phyloP scores from a whole-genome alignment of 176 grass and related monocot species.

The Oryza nivara region DNA sequence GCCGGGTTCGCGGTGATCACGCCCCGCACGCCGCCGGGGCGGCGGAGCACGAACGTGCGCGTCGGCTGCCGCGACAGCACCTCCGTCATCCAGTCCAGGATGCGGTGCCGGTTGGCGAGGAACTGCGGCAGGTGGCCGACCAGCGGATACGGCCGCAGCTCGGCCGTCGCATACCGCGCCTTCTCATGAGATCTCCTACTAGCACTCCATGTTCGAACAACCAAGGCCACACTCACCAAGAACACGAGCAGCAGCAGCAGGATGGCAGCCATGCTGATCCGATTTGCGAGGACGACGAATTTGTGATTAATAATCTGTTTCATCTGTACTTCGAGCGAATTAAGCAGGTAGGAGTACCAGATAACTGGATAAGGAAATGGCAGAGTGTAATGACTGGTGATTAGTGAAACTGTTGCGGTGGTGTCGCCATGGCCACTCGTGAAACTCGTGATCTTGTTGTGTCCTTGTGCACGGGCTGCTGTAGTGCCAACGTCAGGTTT shows the following conservation, averaged over 20 bases:
- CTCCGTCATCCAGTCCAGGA: constrained; percentile 60
- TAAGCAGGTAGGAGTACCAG: not conserved
- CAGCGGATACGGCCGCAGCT: constrained; percentile 55
- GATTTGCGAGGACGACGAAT: not conserved
- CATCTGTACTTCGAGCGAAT: not conserved
- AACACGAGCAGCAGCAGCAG: constrained; percentile 28
- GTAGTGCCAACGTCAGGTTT: not conserved
- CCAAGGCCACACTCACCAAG: not conserved
- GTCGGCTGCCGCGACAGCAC: constrained; percentile 37
- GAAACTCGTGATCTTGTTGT: not conserved
- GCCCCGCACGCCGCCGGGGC: constrained; percentile 53
- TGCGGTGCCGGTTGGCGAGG: constrained; percentile 59
- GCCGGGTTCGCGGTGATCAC: constrained; percentile 55
- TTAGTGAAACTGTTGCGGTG: constrained; percentile 9
- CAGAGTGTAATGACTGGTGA: not conserved
- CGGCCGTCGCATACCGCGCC: constrained; percentile 3
- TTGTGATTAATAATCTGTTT: not conserved
- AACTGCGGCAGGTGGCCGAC: constrained; percentile 71
- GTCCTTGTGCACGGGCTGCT: too few relatives aligned
- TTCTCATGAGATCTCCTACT: not conserved
- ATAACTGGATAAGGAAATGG: constrained; percentile 21
- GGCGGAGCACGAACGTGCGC: constrained; percentile 52
- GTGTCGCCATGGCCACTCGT: not conserved
- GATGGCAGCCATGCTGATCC: constrained; percentile 20
- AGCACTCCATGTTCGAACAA: constrained; percentile 21